These are phyloP conservation scores for Globisporangium camurandrum DNA, from an alignment of 352 stramenopile genomes.

Conservation along the genomic window DNA sequence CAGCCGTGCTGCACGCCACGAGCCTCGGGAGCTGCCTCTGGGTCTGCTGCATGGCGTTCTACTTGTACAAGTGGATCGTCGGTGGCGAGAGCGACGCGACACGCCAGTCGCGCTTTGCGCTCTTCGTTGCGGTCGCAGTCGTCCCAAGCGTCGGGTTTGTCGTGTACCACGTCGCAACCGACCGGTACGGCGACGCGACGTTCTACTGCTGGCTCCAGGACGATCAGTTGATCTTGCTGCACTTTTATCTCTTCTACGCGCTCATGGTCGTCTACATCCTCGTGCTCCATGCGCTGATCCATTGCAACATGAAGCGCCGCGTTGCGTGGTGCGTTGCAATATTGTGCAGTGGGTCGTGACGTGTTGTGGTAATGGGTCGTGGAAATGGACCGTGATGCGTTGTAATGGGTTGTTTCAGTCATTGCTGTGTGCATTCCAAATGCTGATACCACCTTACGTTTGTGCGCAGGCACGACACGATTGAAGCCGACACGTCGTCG, in stretches of 20 bases:
- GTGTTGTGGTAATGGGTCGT: too few species aligned
- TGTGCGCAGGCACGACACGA: conserved; percentile 38
- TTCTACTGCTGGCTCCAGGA: conserved; percentile 81
- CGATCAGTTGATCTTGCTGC: conserved; percentile 54
- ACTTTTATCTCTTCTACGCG: conserved; percentile 73
- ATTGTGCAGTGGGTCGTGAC: too few species aligned
- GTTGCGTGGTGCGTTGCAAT: conserved; percentile 28
- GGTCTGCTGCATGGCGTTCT: conserved; percentile 75
- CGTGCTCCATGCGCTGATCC: conserved; percentile 51
- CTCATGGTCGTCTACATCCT: conserved; percentile 68
- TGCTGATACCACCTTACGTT: too few species aligned
- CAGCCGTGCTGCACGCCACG: conserved; percentile 40
- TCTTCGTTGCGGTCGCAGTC: conserved; percentile 49
- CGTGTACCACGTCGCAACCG: conserved; percentile 49
- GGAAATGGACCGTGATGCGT: too few species aligned
- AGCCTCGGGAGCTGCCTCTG: conserved; percentile 59
- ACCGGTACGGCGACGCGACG: conserved; percentile 67
- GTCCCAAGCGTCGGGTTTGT: conserved; percentile 39
- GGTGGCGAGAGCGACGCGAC: conserved; percentile 64
- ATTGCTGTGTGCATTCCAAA: too few species aligned
- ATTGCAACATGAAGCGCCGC: conserved; percentile 57
- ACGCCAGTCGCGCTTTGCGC: conserved; percentile 38
- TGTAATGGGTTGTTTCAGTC: too few species aligned
- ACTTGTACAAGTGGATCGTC: conserved; percentile 76
- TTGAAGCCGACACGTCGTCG: conserved; percentile 54